Percentiles rank a stretch among this genome's conserved stretches.
Conservation (phyloP, 176 grass and related monocot species). For the Raddia guianensis region DNA sequence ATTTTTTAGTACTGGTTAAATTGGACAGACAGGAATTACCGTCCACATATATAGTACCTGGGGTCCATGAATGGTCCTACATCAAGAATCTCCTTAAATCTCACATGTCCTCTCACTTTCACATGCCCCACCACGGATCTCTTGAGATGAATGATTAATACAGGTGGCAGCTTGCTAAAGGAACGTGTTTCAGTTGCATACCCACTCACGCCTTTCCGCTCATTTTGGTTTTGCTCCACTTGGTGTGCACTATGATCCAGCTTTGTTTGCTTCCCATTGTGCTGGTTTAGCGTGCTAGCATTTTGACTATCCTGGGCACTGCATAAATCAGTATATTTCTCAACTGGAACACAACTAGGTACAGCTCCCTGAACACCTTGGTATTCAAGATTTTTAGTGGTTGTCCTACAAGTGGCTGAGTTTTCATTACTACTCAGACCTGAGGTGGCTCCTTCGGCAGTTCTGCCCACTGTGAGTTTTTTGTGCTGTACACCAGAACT, state of each 20-base stretch:
- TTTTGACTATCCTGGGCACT: not conserved
- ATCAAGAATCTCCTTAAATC: conserved; percentile 69
- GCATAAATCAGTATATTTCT: conserved; percentile 1
- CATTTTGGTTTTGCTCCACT: conserved; percentile 22
- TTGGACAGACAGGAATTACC: too few relatives aligned
- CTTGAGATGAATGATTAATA: conserved; percentile 65
- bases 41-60: conserved; percentile 50
- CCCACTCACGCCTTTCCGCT: conserved; percentile 36
- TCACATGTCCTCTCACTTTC: conserved; percentile 62
- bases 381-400: conserved; percentile 27
- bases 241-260: conserved; percentile 10
- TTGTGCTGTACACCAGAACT: conserved; percentile 35
- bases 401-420: conserved; percentile 21
- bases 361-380: conserved; percentile 31
- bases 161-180: conserved; percentile 53
- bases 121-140: conserved; percentile 41
- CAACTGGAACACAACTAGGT: conserved; percentile 25
- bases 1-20: too few relatives aligned
- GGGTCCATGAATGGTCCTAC: conserved; percentile 55
- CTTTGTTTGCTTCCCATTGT: conserved; percentile 1
- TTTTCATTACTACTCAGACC: conserved; percentile 21
- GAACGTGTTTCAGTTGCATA: conserved; percentile 44
- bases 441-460: not conserved
- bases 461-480: not conserved
- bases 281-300: conserved; percentile 14